These are phyloP conservation scores for Collybia nuda DNA, from an alignment of 768 basidiomycete species.

Conservation along the genomic window DNA sequence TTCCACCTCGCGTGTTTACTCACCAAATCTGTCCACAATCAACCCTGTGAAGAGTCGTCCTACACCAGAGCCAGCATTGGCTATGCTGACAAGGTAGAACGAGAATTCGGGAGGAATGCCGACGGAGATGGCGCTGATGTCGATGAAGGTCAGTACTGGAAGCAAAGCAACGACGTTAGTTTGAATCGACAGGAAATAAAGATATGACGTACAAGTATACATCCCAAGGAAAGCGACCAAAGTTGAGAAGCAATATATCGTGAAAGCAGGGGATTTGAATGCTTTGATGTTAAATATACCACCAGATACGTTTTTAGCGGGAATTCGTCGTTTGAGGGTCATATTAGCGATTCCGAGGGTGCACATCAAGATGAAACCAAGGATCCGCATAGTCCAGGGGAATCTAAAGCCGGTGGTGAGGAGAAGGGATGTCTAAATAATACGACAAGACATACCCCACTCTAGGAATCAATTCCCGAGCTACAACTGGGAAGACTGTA, in stretches of 20 bases:
- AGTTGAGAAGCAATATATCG: conserved; percentile 48
- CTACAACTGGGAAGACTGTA: conserved; percentile 57
- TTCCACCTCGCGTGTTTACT: neutral
- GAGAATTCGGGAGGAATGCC: conserved; percentile 49
- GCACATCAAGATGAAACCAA: conserved; percentile 55
- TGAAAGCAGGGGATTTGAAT: conserved; percentile 47
- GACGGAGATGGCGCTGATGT: conserved; percentile 43
- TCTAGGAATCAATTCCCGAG: conserved; percentile 47
- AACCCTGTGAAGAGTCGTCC: conserved; percentile 53
- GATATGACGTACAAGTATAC: conserved; percentile 46
- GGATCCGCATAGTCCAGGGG: conserved; percentile 66
- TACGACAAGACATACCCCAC: conserved; percentile 46
- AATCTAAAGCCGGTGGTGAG: conserved; percentile 40
- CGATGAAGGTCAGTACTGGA: conserved; percentile 57
- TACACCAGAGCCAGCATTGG: conserved; percentile 57
- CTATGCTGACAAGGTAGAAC: conserved; percentile 60
- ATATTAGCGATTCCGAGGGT: conserved; percentile 52
- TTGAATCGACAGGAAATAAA: neutral
- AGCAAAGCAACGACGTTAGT: conserved; percentile 1
- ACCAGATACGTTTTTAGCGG: conserved; percentile 48
- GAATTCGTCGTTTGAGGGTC: conserved; percentile 44
- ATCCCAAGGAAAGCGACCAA: conserved; percentile 57
- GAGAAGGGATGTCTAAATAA: neutral
- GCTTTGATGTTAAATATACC: conserved; percentile 50
- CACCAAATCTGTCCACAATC: conserved; percentile 50